Conservation (phyloP, 1,284 basidiomycete genomes). For the Erythrobasidium hasegawianum region DNA sequence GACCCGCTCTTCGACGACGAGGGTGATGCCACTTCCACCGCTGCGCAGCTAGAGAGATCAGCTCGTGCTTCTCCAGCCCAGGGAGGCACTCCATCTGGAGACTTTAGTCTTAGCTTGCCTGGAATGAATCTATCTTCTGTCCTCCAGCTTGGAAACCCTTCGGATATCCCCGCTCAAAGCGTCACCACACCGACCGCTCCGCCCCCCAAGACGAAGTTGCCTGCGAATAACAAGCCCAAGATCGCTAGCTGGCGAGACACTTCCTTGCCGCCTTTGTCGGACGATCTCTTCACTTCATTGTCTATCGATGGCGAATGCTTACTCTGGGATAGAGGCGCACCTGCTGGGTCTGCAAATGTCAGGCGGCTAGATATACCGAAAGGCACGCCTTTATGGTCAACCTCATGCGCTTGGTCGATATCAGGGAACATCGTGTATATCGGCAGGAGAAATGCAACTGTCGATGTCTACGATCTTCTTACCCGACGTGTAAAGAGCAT, state of each 20-base stretch:
- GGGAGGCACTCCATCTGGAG: conserved; percentile 23
- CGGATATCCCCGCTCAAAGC: conserved; percentile 23
- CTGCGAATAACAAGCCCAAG: conserved; percentile 35
- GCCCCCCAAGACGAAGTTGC: conserved; percentile 19
- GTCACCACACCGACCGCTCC: conserved; percentile 12
- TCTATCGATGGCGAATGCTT: conserved; percentile 89
- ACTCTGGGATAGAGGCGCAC: conserved; percentile 79
- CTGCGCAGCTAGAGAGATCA: conserved; percentile 9
- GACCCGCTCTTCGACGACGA: conserved; percentile 68
- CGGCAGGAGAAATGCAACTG: conserved; percentile 80
- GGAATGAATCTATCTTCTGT: conserved; percentile 32
- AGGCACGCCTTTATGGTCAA: conserved; percentile 60
- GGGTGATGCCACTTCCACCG: conserved; percentile 25
- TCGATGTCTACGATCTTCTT: conserved; percentile 97
- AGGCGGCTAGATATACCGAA: conserved; percentile 51
- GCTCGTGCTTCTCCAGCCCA: conserved; percentile 12
- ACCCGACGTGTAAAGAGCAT: conserved; percentile 57
- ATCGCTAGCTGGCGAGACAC: conserved; percentile 46
- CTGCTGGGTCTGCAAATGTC: conserved; percentile 47
- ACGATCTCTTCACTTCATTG: conserved; percentile 81
- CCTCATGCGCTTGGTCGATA: conserved; percentile 69
- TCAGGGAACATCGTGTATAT: conserved; percentile 85
- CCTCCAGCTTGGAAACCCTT: conserved; percentile 37
- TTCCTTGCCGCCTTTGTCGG: conserved; percentile 59
- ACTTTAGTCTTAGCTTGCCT: conserved; percentile 12